A percentile compares a stretch with the other conserved stretches of the same genome.
These are phyloP conservation scores for Olyra latifolia DNA, from an alignment of 176 grass and related monocot genomes.

Conservation along the genomic window DNA sequence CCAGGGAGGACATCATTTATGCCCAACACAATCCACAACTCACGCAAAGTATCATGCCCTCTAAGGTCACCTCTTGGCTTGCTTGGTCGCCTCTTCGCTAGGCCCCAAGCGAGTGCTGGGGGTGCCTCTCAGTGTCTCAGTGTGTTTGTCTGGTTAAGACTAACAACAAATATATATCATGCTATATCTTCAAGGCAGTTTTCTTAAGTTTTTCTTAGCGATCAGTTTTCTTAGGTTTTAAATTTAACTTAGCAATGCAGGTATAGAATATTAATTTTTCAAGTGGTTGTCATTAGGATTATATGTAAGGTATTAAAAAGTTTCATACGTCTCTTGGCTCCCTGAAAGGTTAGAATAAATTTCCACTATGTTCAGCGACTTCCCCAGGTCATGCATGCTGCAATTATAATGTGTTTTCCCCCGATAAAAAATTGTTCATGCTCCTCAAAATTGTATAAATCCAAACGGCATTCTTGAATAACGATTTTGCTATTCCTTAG, in stretches of 20 bases:
- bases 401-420: background rate
- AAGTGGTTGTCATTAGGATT: background rate
- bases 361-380: background rate
- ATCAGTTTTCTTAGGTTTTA: background rate
- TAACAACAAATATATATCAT: no score
- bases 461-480: background rate
- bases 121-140: no score
- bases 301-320: background rate
- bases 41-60: no score
- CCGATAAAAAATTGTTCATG: background rate
- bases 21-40: no score
- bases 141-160: no score
- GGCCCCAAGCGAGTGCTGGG: no score
- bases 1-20: no score
- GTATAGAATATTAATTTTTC: background rate
- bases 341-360: background rate
- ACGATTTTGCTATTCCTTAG: no score
- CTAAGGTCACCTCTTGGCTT: no score
- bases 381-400: background rate
- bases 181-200: background rate
- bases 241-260: background rate
- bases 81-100: no score
- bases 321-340: background rate
- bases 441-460: background rate
- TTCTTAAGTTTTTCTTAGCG: background rate